Conservation (phyloP, 257 asterid species). For the Rhazya stricta region DNA sequence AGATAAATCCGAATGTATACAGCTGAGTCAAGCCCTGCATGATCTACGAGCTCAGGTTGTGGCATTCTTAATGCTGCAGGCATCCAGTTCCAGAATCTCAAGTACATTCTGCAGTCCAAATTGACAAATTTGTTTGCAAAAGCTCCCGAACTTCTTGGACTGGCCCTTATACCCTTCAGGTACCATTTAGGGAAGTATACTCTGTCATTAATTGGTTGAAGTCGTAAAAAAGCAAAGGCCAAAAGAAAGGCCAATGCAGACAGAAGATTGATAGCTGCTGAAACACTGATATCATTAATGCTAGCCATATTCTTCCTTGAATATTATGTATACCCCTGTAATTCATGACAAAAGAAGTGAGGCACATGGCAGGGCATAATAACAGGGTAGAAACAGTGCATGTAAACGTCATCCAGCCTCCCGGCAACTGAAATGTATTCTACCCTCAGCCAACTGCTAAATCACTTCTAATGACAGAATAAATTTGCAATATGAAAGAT, state of each 20-base stretch:
- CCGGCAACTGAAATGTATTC: not conserved
- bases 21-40: conserved; percentile 92
- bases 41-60: conserved; percentile 72
- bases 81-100: conserved; percentile 86
- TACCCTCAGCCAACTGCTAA: not conserved
- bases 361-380: not conserved
- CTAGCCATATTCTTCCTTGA: conserved; percentile 52
- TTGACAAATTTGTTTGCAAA: conserved; percentile 42
- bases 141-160: conserved; percentile 50
- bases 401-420: not conserved
- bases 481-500: too few relatives aligned
- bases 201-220: conserved; percentile 68
- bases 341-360: conserved; percentile 11
- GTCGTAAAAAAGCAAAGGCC: conserved; percentile 71
- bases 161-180: conserved; percentile 57
- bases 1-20: conserved; percentile 75
- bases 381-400: not conserved
- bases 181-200: conserved; percentile 93
- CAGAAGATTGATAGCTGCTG: conserved; percentile 67
- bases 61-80: conserved; percentile 85
- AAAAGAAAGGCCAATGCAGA: conserved; percentile 72
- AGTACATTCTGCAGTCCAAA: conserved; percentile 40
- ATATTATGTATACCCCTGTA: conserved; percentile 29
- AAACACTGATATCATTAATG: conserved; percentile 53
- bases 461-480: not conserved